Percentiles rank a stretch among this genome's conserved stretches.
Evolutionary conservation across 768 basidiomycete genomes (phyloP).

Genomic region (Strobilomyces confusus): DNA sequence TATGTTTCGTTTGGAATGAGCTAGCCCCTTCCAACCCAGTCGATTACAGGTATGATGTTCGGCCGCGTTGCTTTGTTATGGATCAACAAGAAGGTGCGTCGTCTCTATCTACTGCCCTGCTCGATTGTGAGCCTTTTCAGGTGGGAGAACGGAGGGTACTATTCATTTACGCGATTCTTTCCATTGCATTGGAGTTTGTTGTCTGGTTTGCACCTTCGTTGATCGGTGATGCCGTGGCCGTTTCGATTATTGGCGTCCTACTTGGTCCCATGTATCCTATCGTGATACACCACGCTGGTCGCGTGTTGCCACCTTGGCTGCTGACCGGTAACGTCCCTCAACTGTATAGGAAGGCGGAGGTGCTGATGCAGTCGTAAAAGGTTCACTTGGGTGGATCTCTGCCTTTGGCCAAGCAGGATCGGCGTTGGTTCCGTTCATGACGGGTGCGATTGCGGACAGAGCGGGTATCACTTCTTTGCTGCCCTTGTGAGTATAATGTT

Average conservation of each 20-base stretch:
- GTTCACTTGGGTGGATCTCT: conserved; percentile 65
- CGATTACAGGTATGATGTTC: conserved; percentile 45
- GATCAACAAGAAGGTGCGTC: conserved; percentile 47
- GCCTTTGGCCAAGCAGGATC: conserved; percentile 72
- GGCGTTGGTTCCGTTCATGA: conserved; percentile 69
- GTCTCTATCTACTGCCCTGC: neutral
- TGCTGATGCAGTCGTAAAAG: conserved; percentile 20
- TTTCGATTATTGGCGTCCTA: conserved; percentile 53
- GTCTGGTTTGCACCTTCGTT: conserved; percentile 57
- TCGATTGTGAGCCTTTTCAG: conserved; percentile 19
- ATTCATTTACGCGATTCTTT: conserved; percentile 48
- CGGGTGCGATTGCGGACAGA: conserved; percentile 60
- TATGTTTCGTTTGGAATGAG: conserved; percentile 16
- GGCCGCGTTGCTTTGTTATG: conserved; percentile 54
- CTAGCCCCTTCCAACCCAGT: neutral
- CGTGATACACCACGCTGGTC: conserved; percentile 64
- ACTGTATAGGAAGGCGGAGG: neutral
- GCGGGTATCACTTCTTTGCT: conserved; percentile 47
- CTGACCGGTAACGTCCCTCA: conserved; percentile 40
- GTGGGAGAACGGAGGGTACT: conserved; percentile 54
- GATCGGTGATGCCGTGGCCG: conserved; percentile 49
- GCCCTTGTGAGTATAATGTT: conserved; percentile 22
- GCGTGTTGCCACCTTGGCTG: conserved; percentile 67
- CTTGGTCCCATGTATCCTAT: conserved; percentile 53
- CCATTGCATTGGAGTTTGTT: conserved; percentile 52